Evolutionary conservation across 306 rosid genomes (phyloP).

Genomic region (Trichosanthes truncata): DNA sequence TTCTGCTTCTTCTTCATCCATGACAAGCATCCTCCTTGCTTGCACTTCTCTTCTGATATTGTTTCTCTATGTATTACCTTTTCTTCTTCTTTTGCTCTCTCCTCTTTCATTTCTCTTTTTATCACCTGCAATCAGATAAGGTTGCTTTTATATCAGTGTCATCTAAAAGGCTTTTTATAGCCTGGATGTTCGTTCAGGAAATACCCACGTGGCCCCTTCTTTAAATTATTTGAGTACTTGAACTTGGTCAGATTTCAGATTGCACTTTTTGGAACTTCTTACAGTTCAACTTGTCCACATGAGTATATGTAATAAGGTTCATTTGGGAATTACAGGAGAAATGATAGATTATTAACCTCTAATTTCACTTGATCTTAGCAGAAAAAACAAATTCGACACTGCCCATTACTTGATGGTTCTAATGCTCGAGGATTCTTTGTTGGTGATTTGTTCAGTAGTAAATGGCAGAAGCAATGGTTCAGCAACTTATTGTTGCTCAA

Average conservation of each 20-base stretch:
- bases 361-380: not conserved
- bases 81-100: conserved; percentile 16
- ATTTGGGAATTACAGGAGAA: not conserved
- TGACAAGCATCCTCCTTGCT: conserved; percentile 67
- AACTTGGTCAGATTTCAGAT: not conserved
- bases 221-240: not conserved
- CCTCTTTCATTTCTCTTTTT: conserved; percentile 40
- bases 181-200: not conserved
- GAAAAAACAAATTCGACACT: not conserved
- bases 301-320: not conserved
- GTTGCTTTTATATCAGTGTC: conserved; percentile 17
- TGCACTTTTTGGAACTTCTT: not conserved
- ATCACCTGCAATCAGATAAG: conserved; percentile 40
- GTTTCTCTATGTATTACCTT: not conserved
- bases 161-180: not conserved
- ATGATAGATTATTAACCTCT: not conserved
- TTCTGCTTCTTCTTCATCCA: conserved; percentile 65
- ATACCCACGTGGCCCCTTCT: not conserved
- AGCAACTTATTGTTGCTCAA: not conserved
- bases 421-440: not conserved
- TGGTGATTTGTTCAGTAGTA: not conserved
- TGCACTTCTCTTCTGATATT: conserved; percentile 16
- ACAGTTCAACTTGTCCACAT: not conserved
- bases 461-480: not conserved
- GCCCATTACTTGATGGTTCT: not conserved